Conservation (phyloP, 106 monocot species). For the Dioscorea dumetorum region DNA sequence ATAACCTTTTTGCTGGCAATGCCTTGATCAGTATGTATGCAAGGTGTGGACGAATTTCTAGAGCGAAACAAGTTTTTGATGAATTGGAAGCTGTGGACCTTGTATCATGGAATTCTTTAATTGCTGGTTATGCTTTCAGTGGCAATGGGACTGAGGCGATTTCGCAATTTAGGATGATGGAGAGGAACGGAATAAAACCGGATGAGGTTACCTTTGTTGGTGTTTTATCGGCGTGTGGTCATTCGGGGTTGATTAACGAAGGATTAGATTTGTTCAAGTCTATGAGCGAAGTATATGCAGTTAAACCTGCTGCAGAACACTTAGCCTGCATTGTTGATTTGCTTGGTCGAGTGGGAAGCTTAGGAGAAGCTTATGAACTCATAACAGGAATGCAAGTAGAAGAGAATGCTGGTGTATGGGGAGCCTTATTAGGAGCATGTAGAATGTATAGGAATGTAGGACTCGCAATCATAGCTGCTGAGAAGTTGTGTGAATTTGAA, state of each 20-base stretch:
- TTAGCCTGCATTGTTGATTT: slow-evolving; percentile 7
- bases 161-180: neutral
- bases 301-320: slow-evolving; percentile 2
- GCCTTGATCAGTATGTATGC: slow-evolving; percentile 62
- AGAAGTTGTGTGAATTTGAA: slow-evolving; percentile 6
- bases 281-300: neutral
- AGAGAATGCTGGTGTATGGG: slow-evolving; percentile 4
- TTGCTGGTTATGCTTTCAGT: slow-evolving; percentile 37
- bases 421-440: slow-evolving; percentile 6
- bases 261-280: slow-evolving; percentile 6
- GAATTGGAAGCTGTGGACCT: slow-evolving; percentile 34
- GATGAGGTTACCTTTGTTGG: slow-evolving; percentile 2
- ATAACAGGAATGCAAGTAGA: slow-evolving; percentile 2
- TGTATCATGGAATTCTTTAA: slow-evolving; percentile 68
- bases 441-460: slow-evolving; percentile 1
- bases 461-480: slow-evolving; percentile 3
- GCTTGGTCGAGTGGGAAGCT: neutral
- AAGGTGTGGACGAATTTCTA: slow-evolving; percentile 46
- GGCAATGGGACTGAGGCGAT: slow-evolving; percentile 3
- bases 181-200: too few species aligned
- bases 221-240: slow-evolving; percentile 5
- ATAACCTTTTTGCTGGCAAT: slow-evolving; percentile 46
- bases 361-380: slow-evolving; percentile 6
- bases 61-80: slow-evolving; percentile 28
- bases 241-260: slow-evolving; percentile 5